Evolutionary conservation across 305 asterid species (phyloP), one percentile per base, ranked within the genome.

Genomic region (Fraxinus platypoda): DNA sequence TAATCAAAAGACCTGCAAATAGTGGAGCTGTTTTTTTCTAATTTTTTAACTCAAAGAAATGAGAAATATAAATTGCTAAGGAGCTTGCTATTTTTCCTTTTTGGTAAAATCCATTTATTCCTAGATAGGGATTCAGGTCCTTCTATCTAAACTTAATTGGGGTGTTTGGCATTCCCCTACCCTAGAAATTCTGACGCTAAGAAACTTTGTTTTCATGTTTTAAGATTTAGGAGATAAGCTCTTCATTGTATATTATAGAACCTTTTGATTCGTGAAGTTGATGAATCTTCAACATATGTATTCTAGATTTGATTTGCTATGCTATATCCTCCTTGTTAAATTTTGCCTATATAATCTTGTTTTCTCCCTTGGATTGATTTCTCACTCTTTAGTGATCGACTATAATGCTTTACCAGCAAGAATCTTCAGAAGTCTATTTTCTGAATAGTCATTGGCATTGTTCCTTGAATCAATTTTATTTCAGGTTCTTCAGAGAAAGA

Each of bases 401-500:
- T 31, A 31, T 30, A 71, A 30, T 6, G 75, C 43, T 31, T 71
- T 71, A 31, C 23, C 21, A 15, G 75, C 12, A 71, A 71, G 52
- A 73, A 73, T 73, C 77, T 73, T 15, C 77, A 35, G 76, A 8
- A 49, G 12, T 64, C 34, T 64, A 64, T 75, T 76, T 68, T 70
- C 34, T 43, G 28, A 72, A 62, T 9, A 35, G 26, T 59, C 62
- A 35, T 75, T 78, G 74, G 5, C 6, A 12, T 15, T 73, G 25
- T 15, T 81, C 66, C 80, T 57, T 83, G 80, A 82, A 46, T 75
- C 46, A 21, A 82, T 83, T 79, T 76, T 76, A 21, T 82, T 86
- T 84, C 93, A 97, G 99, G 99, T 97, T 91, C 99, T 97, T 81
- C 99, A 97, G 88, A 92, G 99, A 87, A 97, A 97, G 90, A 97